Conservation (phyloP, 441 rosid genomes). For the Sinapis alba region DNA sequence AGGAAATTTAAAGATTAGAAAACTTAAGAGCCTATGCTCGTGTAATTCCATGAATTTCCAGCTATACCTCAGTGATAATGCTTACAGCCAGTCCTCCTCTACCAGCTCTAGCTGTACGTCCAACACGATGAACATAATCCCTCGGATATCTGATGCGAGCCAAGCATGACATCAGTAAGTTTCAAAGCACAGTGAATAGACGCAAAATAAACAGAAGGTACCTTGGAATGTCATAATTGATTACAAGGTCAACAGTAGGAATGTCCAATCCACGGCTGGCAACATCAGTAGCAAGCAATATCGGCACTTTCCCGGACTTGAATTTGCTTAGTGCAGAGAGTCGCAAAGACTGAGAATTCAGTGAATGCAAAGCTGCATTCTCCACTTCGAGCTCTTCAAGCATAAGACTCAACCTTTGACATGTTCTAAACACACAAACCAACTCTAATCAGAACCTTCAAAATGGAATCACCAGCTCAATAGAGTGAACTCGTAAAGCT, state of each 20-base stretch:
- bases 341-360: constrained; percentile 77
- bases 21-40: not conserved
- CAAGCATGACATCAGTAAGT: not conserved
- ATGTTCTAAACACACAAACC: constrained; percentile 47
- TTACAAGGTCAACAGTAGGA: constrained; percentile 93
- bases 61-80: constrained; percentile 74
- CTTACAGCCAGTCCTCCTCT: constrained; percentile 90
- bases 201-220: constrained; percentile 25
- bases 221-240: constrained; percentile 96
- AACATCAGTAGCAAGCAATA: constrained; percentile 91
- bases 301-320: constrained; percentile 80
- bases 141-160: constrained; percentile 63
- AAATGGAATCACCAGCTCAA: not conserved
- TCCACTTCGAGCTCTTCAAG: constrained; percentile 89
- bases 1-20: constrained; percentile 12
- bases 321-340: constrained; percentile 81
- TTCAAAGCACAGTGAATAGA: not conserved
- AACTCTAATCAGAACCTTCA: constrained; percentile 19
- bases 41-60: not conserved
- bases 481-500: constrained; percentile 2
- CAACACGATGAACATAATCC: constrained; percentile 97
- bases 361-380: constrained; percentile 74
- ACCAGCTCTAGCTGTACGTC: constrained; percentile 99
- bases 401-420: constrained; percentile 75
- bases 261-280: constrained; percentile 97